These are phyloP conservation scores for Choiromyces venosus DNA, from an alignment of 495 filamentous ascomycete genomes.

Conservation along the genomic window DNA sequence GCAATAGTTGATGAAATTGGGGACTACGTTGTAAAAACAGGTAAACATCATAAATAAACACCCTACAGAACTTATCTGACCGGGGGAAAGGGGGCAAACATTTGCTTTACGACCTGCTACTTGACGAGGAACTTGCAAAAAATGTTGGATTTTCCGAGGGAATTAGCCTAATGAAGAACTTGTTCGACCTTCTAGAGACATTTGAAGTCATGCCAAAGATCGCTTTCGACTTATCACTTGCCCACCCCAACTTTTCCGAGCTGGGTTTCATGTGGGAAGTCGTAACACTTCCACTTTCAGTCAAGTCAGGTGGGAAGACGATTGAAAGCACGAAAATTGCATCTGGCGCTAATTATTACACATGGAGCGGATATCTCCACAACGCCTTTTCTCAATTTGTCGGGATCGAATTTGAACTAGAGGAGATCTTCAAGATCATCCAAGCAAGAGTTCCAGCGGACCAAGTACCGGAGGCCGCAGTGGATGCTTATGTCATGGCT, in stretches of 20 bases:
- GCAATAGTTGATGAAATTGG: conserved; percentile 74
- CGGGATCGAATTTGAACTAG: conserved; percentile 88
- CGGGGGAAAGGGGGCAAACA: conserved; percentile 45
- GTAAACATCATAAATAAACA: conserved; percentile 41
- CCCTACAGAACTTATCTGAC: neutral
- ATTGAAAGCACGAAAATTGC: neutral
- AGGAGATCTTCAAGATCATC: conserved; percentile 84
- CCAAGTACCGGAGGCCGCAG: conserved; percentile 58
- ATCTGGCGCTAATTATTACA: neutral
- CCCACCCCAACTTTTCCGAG: conserved; percentile 54
- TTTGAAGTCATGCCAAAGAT: conserved; percentile 58
- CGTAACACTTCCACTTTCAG: conserved; percentile 57
- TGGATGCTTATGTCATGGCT: conserved; percentile 83
- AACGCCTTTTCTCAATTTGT: conserved; percentile 80
- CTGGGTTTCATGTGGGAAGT: conserved; percentile 85
- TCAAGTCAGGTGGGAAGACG: conserved; percentile 21
- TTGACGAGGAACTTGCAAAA: conserved; percentile 56
- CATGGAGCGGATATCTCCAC: conserved; percentile 74
- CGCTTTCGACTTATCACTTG: conserved; percentile 43
- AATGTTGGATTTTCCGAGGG: conserved; percentile 71
- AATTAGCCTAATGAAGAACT: conserved; percentile 67
- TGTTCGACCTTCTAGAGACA: conserved; percentile 73
- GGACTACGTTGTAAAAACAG: conserved; percentile 64
- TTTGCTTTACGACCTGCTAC: conserved; percentile 58
- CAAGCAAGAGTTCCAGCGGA: conserved; percentile 55